phyloP scores from a whole-genome alignment of 1,284 basidiomycete species.

The Sporisorium scitamineum region DNA sequence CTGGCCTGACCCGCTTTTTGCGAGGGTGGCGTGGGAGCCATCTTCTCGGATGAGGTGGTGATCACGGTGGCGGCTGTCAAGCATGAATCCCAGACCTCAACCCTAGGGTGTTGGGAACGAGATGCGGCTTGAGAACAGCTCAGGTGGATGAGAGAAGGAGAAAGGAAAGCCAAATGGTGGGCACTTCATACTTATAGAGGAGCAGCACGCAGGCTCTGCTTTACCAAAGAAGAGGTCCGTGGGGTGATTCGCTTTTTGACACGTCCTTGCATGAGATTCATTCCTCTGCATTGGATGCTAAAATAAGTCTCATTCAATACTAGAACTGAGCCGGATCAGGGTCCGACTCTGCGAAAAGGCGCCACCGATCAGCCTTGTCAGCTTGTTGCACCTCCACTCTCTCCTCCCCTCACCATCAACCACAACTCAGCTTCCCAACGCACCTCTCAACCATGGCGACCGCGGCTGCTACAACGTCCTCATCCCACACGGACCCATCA shows the following conservation, averaged over 20 bases:
- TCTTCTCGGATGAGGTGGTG: background rate
- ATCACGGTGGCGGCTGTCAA: background rate
- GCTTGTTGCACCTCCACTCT: conserved; percentile 1
- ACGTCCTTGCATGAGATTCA: conserved; percentile 18
- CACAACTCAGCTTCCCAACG: background rate
- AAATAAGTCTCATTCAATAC: conserved; percentile 24
- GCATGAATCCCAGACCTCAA: background rate
- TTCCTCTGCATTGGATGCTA: too few species aligned
- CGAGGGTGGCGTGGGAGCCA: conserved; percentile 28
- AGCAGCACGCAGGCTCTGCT: conserved; percentile 2
- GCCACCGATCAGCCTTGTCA: conserved; percentile 22
- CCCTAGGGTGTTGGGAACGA: background rate
- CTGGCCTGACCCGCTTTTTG: conserved; percentile 37
- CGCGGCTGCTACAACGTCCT: background rate
- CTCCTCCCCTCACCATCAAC: background rate
- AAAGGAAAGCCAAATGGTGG: background rate
- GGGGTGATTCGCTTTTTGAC: conserved; percentile 14
- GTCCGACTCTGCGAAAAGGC: conserved; percentile 25
- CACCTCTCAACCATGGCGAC: background rate
- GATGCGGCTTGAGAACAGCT: background rate
- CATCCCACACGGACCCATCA: conserved; percentile 7
- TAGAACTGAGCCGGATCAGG: conserved; percentile 14
- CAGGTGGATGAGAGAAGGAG: background rate
- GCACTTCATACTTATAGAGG: too few species aligned
- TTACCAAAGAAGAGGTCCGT: conserved; percentile 1